These are phyloP conservation scores for Citrus sp. DNA, from an alignment of 345 rosid genomes.

Conservation along the genomic window DNA sequence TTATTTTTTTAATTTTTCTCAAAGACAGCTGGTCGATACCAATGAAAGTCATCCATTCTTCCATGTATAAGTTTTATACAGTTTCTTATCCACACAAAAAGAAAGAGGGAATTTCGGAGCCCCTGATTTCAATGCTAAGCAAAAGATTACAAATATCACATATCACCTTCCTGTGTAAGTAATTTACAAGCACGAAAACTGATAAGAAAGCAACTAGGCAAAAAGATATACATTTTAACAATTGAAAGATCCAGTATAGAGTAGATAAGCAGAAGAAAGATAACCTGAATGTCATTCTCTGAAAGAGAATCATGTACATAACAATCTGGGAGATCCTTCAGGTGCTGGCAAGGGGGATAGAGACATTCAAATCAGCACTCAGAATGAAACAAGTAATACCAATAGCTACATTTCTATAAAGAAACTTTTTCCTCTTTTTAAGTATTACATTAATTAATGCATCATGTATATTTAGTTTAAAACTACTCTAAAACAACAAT, in stretches of 20 bases:
- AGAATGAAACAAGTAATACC: constrained; percentile 10
- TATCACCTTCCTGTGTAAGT: background rate
- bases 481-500: background rate
- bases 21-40: background rate
- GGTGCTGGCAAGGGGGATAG: constrained; percentile 47
- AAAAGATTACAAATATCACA: background rate
- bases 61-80: background rate
- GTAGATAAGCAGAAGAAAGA: background rate
- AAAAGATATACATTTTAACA: background rate
- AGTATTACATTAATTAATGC: background rate
- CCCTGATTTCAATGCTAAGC: background rate
- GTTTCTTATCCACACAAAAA: background rate
- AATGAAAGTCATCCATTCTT: background rate
- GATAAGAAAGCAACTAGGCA: background rate
- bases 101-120: background rate
- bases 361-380: constrained; percentile 15
- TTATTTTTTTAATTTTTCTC: no score
- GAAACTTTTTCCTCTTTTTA: background rate
- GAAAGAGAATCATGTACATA: constrained; percentile 78
- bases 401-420: background rate
- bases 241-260: constrained; percentile 4
- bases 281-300: constrained; percentile 71
- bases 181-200: background rate
- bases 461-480: background rate
- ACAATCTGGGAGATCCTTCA: constrained; percentile 64